These are phyloP conservation scores for Pleoardoris graminearum DNA, from an alignment of 2,329 filamentous ascomycete species.

Conservation along the genomic window DNA sequence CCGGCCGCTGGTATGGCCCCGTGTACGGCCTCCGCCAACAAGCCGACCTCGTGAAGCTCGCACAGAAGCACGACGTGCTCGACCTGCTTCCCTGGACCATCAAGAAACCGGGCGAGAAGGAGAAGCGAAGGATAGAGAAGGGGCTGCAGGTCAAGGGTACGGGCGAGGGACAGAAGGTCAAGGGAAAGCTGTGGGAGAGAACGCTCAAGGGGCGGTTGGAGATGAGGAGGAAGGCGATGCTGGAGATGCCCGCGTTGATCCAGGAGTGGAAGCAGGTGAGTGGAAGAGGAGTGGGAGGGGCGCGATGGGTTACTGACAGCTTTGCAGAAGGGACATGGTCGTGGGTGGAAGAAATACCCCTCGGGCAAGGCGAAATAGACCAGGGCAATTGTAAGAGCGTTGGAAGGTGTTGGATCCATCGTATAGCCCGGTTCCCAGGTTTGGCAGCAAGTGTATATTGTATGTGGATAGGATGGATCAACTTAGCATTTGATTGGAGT, in stretches of 20 bases:
- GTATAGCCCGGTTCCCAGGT: neutral
- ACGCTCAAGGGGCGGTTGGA: conserved; percentile 82
- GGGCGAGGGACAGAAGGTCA: conserved; percentile 87
- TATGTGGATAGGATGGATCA: conserved; percentile 17
- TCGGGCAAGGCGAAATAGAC: conserved; percentile 42
- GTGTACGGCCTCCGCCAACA: conserved; percentile 83
- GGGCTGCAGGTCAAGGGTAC: conserved; percentile 89
- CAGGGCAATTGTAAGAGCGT: neutral
- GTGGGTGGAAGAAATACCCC: conserved; percentile 76
- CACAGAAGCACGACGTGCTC: conserved; percentile 75
- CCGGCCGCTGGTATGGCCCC: conserved; percentile 82
- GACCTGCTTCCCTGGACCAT: conserved; percentile 75
- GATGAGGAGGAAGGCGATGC: conserved; percentile 86
- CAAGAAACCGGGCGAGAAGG: conserved; percentile 74
- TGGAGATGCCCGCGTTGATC: conserved; percentile 91
- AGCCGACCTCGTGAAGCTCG: conserved; percentile 87
- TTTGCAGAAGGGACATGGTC: conserved; percentile 67
- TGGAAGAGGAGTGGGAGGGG: conserved; percentile 10
- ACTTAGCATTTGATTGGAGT: conserved; percentile 9
- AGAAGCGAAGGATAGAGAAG: conserved; percentile 73
- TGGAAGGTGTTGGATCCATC: neutral
- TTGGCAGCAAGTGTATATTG: conserved; percentile 18
- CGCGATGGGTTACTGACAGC: conserved; percentile 40
- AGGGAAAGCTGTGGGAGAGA: conserved; percentile 93
- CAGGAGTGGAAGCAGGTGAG: conserved; percentile 89